Evolutionary conservation across 805 yeast genomes (phyloP), one percentile per base, ranked within the genome.

Genomic region (Saccharomycopsis oosterbeekiorum): DNA sequence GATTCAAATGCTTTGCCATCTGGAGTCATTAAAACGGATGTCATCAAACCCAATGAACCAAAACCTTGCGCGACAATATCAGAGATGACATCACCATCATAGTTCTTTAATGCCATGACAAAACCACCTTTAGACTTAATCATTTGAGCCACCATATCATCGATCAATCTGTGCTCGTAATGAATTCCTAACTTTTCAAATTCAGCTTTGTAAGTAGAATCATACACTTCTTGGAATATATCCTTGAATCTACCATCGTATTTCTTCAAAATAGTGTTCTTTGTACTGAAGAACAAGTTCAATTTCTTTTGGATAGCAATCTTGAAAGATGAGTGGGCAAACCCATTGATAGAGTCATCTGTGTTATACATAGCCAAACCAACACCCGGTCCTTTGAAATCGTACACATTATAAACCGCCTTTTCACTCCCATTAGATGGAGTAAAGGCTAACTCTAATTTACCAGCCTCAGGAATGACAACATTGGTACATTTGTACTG

Each of bases 111-210:
- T 56, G 98, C 98, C 75, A 93, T 89, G 69, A 93, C 87, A 74
- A 80, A 93, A 5, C 98, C 97, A 70, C 98, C 98, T 71, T 83
- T 84, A 55, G 97, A 89, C 79, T 93, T 93, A 73, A 93, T 78
- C 97, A 93, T 92, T 79, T 93, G 97, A 24, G 98, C 98, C 58
- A 93, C 98, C 98, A 93, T 93, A 73, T 93, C 98, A 75, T 93
- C 98, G 68, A 93, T 93, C 68, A 93, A 80, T 69, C 98, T 84
- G 78, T 93, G 98, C 77, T 93, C 97, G 75, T 88, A 92, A 96
- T 96, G 91, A 73, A 92, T 88, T n/a, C 91, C 94, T 54, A 75
- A 74, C 61, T 78, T 78, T 73, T 90, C 96, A 75, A 92, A 92
- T 70, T 83, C 75, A 34, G 74, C 65, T 74, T 85, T 83, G 79